A percentile compares a stretch with the other conserved stretches of the same genome.
phyloP scores from a whole-genome alignment of 2,329 filamentous ascomycete genomes.

The Arthroderma uncinatum region DNA sequence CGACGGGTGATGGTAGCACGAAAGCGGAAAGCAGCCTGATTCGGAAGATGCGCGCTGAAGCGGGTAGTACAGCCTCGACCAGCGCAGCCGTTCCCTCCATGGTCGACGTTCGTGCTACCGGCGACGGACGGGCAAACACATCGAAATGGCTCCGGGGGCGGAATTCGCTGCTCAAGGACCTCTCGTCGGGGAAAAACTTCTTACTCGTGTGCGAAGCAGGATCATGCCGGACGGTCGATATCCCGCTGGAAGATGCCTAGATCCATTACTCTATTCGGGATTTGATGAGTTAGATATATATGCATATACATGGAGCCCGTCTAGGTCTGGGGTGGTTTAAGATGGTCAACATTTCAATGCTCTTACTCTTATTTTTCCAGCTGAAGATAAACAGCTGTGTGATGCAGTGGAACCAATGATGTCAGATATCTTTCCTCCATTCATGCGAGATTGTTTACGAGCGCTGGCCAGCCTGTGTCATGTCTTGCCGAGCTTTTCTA shows the following conservation, averaged over 20 bases:
- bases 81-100: conserved; percentile 26
- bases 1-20: conserved; percentile 15
- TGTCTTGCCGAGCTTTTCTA: no score
- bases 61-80: conserved; percentile 24
- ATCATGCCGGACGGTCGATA: conserved; percentile 26
- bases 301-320: neutral
- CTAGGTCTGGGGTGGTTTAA: no score
- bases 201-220: conserved; percentile 31
- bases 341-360: neutral
- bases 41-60: conserved; percentile 26
- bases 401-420: no score
- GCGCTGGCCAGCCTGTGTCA: no score
- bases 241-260: conserved; percentile 15
- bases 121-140: conserved; percentile 25
- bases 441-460: no score
- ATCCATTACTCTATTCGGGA: neutral
- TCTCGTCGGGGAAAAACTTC: conserved; percentile 31
- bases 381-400: neutral
- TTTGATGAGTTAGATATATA: neutral
- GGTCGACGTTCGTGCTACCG: conserved; percentile 23
- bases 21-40: conserved; percentile 14
- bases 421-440: no score
- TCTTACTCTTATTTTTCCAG: no score
- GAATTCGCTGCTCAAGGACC: conserved; percentile 28
- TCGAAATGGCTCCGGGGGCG: conserved; percentile 31